Conservation (phyloP, 331 rosid species). For the Arachis monticola region DNA sequence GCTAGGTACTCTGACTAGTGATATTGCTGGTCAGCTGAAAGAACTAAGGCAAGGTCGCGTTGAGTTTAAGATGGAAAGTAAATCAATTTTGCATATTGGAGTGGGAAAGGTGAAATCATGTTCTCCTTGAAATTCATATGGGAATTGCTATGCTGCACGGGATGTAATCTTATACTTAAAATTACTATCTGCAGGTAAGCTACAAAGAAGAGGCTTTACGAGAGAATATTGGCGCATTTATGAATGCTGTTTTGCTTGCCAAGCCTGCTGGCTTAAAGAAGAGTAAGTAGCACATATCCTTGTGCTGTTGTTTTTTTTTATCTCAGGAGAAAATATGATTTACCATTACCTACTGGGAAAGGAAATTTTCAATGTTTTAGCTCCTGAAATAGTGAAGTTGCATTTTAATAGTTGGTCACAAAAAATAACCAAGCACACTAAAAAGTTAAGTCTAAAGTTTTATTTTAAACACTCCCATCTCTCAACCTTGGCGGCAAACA, state of each 20-base stretch:
- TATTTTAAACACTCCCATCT: neutral
- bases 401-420: conserved; percentile 13
- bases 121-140: conserved; percentile 19
- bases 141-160: neutral
- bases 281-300: conserved; percentile 60
- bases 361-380: neutral
- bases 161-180: conserved; percentile 22
- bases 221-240: conserved; percentile 89
- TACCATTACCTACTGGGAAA: neutral
- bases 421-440: conserved; percentile 23
- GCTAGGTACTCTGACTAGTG: conserved; percentile 94
- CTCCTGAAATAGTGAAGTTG: neutral
- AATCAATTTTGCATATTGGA: conserved; percentile 86
- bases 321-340: neutral
- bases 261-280: conserved; percentile 93
- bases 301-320: neutral
- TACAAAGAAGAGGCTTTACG: conserved; percentile 73
- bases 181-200: conserved; percentile 67
- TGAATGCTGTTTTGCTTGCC: conserved; percentile 82
- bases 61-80: conserved; percentile 94
- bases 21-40: conserved; percentile 80
- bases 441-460: neutral
- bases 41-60: conserved; percentile 81
- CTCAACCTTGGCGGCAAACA: neutral
- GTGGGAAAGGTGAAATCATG: conserved; percentile 78